Percentiles rank a stretch among this genome's conserved stretches.
Evolutionary conservation across 2,329 filamentous ascomycete species (phyloP).

Genomic region (Clonostachys sp.): DNA sequence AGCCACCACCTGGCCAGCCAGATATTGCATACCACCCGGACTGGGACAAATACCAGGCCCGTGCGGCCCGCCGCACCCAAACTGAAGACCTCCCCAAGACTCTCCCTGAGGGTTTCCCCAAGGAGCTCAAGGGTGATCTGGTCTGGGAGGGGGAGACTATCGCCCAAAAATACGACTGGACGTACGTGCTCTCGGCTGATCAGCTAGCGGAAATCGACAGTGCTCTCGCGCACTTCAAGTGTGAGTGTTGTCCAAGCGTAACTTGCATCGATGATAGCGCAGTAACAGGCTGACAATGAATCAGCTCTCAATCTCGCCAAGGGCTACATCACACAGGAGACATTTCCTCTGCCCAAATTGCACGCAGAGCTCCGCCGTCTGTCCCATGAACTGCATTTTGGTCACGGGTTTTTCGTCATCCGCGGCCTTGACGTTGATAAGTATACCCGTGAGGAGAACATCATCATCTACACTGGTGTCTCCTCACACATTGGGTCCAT

Average conservation of each 20-base stretch:
- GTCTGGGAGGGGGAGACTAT: conserved; percentile 53
- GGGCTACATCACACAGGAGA: conserved; percentile 38
- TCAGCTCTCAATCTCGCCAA: conserved; percentile 18
- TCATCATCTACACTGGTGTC: conserved; percentile 56
- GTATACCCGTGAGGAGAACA: conserved; percentile 51
- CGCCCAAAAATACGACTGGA: conserved; percentile 44
- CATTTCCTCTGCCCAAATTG: conserved; percentile 50
- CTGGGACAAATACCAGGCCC: conserved; percentile 45
- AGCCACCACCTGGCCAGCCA: conserved; percentile 39
- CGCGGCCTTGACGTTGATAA: conserved; percentile 49
- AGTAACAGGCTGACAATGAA: background rate
- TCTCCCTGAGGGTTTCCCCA: conserved; percentile 46
- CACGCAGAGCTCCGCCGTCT: conserved; percentile 42
- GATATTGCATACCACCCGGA: conserved; percentile 56
- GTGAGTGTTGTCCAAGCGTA: conserved; percentile 13
- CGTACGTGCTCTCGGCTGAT: conserved; percentile 36
- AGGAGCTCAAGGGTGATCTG: conserved; percentile 38
- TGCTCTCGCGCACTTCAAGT: conserved; percentile 34
- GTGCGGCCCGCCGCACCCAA: conserved; percentile 36
- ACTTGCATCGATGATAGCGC: background rate
- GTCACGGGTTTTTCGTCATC: conserved; percentile 57
- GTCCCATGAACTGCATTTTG: conserved; percentile 49
- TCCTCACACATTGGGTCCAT: conserved; percentile 51
- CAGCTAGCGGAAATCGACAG: conserved; percentile 45
- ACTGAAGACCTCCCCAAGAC: conserved; percentile 29